Conservation (phyloP, 1,284 basidiomycete genomes). For the Hortiboletus rubellus region DNA sequence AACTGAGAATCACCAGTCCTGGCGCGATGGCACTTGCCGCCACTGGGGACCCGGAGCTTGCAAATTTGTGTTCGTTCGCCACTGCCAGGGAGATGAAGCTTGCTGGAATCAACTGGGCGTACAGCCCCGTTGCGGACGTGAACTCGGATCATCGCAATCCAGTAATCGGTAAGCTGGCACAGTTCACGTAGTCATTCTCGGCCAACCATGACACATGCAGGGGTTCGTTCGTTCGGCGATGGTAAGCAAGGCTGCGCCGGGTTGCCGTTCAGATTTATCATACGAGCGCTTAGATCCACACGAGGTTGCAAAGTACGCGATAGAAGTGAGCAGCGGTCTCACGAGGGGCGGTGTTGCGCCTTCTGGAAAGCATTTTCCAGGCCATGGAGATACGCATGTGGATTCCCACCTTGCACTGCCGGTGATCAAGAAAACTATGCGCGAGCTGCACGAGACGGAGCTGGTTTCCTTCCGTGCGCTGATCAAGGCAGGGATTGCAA, state of each 20-base stretch:
- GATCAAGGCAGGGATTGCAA: conserved; percentile 44
- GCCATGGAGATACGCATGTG: conserved; percentile 69
- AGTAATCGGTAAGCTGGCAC: conserved; percentile 56
- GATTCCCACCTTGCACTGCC: conserved; percentile 72
- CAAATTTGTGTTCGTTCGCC: conserved; percentile 48
- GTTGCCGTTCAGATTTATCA: neutral
- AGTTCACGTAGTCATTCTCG: neutral
- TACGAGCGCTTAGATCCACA: conserved; percentile 45
- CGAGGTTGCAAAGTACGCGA: conserved; percentile 49
- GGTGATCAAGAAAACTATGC: conserved; percentile 50
- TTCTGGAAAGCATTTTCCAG: conserved; percentile 69
- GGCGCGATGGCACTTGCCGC: conserved; percentile 72
- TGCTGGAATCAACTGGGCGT: conserved; percentile 69
- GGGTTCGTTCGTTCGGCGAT: conserved; percentile 69
- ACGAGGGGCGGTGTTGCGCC: conserved; percentile 53
- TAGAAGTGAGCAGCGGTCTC: conserved; percentile 50
- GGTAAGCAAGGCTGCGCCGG: conserved; percentile 38
- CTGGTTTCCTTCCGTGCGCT: conserved; percentile 57
- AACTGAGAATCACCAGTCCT: conserved; percentile 44
- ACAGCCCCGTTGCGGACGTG: conserved; percentile 68
- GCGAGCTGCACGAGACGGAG: conserved; percentile 47
- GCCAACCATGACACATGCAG: conserved; percentile 33
- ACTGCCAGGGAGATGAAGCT: conserved; percentile 56
- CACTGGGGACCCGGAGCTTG: conserved; percentile 47
- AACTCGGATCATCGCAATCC: conserved; percentile 67